Evolutionary conservation across 768 basidiomycete genomes (phyloP), one percentile per base, ranked within the genome.

Genomic region (Tylopilus balloui): DNA sequence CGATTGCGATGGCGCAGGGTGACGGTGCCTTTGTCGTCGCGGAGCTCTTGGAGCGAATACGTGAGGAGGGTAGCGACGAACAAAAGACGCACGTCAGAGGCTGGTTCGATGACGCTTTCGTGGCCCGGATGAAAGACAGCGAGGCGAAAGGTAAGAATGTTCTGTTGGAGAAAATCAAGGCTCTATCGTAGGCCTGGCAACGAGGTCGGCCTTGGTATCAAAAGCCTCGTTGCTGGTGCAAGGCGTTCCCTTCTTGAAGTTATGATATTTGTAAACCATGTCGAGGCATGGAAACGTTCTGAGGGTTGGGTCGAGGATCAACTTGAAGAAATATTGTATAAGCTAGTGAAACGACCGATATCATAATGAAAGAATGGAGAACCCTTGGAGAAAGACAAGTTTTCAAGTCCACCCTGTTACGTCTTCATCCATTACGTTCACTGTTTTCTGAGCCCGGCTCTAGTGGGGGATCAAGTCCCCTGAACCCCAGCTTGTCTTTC

Each of bases 11-110:
- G 72, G 81, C 79, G 2, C 71, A 73, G 21, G 70, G 77, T 14
- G 78, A 80, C 44, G 90, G 90, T 0, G 76, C 81, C 5, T 93
- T 92, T 57, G 78, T 92, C 14, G 73, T 92, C 2, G 81, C 83
- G 0, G 88, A 86, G 62, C 69, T 90, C 25, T 78, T 84, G 60
- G 82, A 83, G 56, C 75, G 83, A 23, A 65, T 87, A 35, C 64
- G 61, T 24, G 71, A 69, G 23, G 72, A 70, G n/a, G 72, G 70
- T 4, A 66, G 52, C 13, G 62, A 63, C 9, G 69, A 67, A 20
- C 74, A 73, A 51, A 74, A 73, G 58, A 61, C 64, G 54, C 72
- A 52, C 25, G 59, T 87, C 44, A 81, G 75, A 60, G 59, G 48
- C 8, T 87, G 84, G 84, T 88, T 92, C 62, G 68, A 63, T 12